These are phyloP conservation scores for Coemansia sp. DNA, from an alignment of 192 early-diverging fungal genomes.

Conservation along the genomic window DNA sequence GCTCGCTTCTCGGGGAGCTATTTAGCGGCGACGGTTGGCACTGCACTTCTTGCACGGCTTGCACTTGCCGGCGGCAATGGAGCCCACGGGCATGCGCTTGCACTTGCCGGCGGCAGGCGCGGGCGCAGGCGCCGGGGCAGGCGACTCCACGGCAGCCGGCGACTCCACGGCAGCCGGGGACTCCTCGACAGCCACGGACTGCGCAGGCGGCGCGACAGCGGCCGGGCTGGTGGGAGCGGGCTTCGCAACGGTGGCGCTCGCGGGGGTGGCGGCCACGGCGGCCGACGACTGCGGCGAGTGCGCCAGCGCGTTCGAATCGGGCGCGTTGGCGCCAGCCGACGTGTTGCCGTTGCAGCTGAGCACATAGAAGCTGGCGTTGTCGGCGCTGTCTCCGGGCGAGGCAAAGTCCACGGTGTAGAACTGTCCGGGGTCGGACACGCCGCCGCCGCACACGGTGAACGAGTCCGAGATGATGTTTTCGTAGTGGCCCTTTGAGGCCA, in stretches of 20 bases:
- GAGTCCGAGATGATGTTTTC: constrained; percentile 47
- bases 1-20: no score
- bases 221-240: neutral
- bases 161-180: neutral
- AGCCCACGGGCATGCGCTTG: constrained; percentile 50
- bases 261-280: neutral
- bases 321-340: constrained; percentile 21
- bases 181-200: neutral
- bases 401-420: constrained; percentile 42
- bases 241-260: no score
- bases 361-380: constrained; percentile 18
- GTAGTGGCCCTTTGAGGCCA: constrained; percentile 45
- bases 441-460: constrained; percentile 52
- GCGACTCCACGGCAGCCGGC: neutral
- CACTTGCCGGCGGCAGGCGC: constrained; percentile 33
- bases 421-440: constrained; percentile 15
- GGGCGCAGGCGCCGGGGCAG: constrained; percentile 4
- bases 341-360: constrained; percentile 24
- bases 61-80: constrained; percentile 54
- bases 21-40: constrained; percentile 14
- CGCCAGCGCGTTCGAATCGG: constrained; percentile 1
- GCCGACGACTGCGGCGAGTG: constrained; percentile 11
- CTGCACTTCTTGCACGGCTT: constrained; percentile 50
- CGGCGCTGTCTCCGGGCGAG: constrained; percentile 19
- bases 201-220: neutral